A percentile compares a stretch with the other conserved stretches of the same genome.
These are phyloP conservation scores for Triticum timopheevii DNA, from an alignment of 176 grass and related monocot genomes.

Conservation along the genomic window DNA sequence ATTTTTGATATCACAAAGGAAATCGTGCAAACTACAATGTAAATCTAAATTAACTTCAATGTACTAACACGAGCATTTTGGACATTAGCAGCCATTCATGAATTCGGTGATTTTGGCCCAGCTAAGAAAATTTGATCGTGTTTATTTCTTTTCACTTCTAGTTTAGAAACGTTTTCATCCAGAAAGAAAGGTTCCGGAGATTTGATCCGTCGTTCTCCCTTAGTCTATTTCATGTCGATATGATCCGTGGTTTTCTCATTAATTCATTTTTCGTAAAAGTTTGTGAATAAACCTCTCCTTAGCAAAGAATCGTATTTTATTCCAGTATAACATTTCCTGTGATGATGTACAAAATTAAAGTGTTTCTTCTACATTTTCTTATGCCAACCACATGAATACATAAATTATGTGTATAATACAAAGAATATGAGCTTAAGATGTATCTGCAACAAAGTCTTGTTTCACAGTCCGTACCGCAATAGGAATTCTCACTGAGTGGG, in stretches of 20 bases:
- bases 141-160: not conserved
- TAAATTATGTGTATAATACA: not conserved
- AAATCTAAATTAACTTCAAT: slow-evolving; percentile 65
- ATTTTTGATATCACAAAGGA: slow-evolving; percentile 58
- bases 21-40: slow-evolving; percentile 38
- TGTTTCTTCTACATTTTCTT: not conserved
- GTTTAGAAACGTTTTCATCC: not conserved
- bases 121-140: slow-evolving; percentile 33
- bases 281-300: not conserved
- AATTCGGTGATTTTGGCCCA: slow-evolving; percentile 76
- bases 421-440: not conserved
- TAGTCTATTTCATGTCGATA: not conserved
- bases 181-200: not conserved
- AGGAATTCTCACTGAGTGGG: too few species aligned
- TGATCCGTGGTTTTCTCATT: not conserved
- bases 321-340: not conserved
- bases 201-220: not conserved
- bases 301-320: not conserved
- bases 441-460: too few species aligned
- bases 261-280: not conserved
- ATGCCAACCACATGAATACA: not conserved
- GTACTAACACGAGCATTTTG: slow-evolving; percentile 55
- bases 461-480: too few species aligned
- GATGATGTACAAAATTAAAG: not conserved
- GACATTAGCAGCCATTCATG: slow-evolving; percentile 85